phyloP scores from a whole-genome alignment of 2,329 filamentous ascomycete species.

The Aspergillus felis region DNA sequence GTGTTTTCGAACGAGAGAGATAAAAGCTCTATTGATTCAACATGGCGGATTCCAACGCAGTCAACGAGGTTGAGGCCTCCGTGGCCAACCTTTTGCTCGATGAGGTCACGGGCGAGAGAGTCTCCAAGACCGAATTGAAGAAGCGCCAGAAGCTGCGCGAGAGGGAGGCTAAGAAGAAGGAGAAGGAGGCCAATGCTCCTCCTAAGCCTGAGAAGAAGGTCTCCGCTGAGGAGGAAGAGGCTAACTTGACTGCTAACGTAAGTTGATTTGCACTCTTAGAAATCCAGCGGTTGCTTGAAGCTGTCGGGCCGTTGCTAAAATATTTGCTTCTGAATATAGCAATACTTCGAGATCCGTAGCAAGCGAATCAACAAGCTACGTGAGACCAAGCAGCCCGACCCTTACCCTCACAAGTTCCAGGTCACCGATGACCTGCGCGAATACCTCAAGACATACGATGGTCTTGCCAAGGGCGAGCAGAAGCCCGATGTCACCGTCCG shows the following conservation, averaged over 20 bases:
- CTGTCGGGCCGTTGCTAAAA: constrained; percentile 7
- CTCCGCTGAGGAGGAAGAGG: constrained; percentile 61
- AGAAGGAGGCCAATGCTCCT: constrained; percentile 69
- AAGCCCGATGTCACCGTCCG: constrained; percentile 70
- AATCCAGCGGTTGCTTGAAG: background rate
- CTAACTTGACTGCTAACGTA: constrained; percentile 70
- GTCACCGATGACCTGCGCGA: constrained; percentile 77
- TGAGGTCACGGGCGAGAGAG: constrained; percentile 84
- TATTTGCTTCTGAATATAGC: constrained; percentile 42
- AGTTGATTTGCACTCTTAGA: constrained; percentile 27
- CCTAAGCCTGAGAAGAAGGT: constrained; percentile 59
- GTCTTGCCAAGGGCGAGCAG: constrained; percentile 81
- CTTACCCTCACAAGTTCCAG: constrained; percentile 92
- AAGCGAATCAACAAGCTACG: constrained; percentile 73
- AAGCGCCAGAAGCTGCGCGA: constrained; percentile 89
- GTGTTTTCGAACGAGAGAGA: constrained; percentile 12
- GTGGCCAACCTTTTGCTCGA: constrained; percentile 77
- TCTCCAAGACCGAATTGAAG: constrained; percentile 88
- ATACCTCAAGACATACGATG: constrained; percentile 71
- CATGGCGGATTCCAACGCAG: constrained; percentile 40
- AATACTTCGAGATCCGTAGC: constrained; percentile 97
- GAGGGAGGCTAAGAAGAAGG: constrained; percentile 81
- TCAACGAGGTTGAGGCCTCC: constrained; percentile 45
- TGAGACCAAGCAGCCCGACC: constrained; percentile 69
- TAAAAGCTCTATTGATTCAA: constrained; percentile 13